Evolutionary conservation across 2,329 filamentous ascomycete genomes (phyloP), one percentile per base, ranked within the genome.

Genomic region (Ophiocordyceps robertsii): DNA sequence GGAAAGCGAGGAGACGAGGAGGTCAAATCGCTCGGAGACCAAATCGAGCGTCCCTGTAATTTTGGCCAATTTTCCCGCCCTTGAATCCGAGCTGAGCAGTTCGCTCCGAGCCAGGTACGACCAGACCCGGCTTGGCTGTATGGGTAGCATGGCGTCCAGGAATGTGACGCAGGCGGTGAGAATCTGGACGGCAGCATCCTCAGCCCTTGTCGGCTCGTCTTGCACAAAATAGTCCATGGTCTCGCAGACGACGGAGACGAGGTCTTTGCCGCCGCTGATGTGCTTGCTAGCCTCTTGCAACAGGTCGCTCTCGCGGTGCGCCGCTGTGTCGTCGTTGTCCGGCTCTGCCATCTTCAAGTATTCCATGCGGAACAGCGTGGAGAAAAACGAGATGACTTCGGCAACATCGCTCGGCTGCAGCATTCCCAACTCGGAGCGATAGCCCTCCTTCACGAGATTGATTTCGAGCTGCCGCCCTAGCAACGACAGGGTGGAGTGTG

Each of bases 111-210:
- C 78, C 53, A 98, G 73, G 57, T 90, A 85, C 4, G 90, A 88
- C 89, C 92, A 96, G 6, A 95, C 80, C 46, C 89, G 74, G 44
- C 83, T 84, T 1, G 92, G 90, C 41, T 82, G 77, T n/a, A 74
- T 83, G 52, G 73, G 70, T 24, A 92, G 62, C 16, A 93, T 66
- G 3, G 82, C 77, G 50, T 83, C 75, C 32, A 94, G 66, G 53
- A 96, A 95, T 42, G 87, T 81, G 19, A 89, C 64, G 56, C 87
- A 94, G 21, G 84, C 77, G 11, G 69, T 67, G 43, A 81, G 59
- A 39, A 89, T 72, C 2, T 81, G 70, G 27, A 93, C 69, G 31
- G 79, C 75, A 36, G 80, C 63, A 11, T 77, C 75, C 35, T 80
- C 77, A n/a, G 75, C 70, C 32, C 72, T 67, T 13, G 61, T 59